A percentile compares a stretch with the other conserved stretches of the same genome.
phyloP scores from a whole-genome alignment of 257 asterid genomes.

The Jacaranda mimosifolia region DNA sequence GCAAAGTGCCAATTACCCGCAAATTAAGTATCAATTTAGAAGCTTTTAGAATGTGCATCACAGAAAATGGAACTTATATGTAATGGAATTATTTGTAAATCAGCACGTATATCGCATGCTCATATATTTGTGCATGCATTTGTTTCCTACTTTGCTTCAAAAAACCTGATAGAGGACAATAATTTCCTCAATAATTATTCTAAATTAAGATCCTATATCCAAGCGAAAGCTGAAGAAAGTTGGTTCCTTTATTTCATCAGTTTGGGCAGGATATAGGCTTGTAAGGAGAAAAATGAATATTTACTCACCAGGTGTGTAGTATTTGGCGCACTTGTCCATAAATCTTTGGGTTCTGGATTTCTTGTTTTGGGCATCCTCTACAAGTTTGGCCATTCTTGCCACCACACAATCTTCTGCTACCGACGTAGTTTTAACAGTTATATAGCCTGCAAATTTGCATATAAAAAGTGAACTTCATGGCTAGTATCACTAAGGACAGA shows the following conservation, averaged over 20 bases:
- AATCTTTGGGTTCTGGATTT: constrained; percentile 71
- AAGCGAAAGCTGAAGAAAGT: neutral
- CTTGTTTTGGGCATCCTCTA: constrained; percentile 80
- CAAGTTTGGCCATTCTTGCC: constrained; percentile 78
- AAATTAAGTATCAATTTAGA: no score
- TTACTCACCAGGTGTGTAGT: constrained; percentile 76
- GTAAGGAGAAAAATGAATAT: neutral
- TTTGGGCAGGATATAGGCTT: no score
- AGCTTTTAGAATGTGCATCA: no score
- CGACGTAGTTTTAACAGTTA: constrained; percentile 58
- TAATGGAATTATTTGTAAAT: no score
- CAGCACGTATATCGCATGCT: no score
- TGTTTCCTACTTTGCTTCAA: no score
- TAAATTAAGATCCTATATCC: neutral
- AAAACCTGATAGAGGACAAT: no score
- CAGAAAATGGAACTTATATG: no score
- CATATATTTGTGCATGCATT: no score
- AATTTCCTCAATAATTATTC: neutral
- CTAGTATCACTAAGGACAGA: neutral
- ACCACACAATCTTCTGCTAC: constrained; percentile 77
- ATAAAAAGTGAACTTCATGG: neutral
- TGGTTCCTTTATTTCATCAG: neutral
- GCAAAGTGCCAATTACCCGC: no score
- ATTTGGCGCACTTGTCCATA: constrained; percentile 75
- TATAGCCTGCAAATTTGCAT: constrained; percentile 52